Base-by-base conservation (phyloP, 2,329 filamentous ascomycete species). In the Ilyonectria sp. region DNA sequence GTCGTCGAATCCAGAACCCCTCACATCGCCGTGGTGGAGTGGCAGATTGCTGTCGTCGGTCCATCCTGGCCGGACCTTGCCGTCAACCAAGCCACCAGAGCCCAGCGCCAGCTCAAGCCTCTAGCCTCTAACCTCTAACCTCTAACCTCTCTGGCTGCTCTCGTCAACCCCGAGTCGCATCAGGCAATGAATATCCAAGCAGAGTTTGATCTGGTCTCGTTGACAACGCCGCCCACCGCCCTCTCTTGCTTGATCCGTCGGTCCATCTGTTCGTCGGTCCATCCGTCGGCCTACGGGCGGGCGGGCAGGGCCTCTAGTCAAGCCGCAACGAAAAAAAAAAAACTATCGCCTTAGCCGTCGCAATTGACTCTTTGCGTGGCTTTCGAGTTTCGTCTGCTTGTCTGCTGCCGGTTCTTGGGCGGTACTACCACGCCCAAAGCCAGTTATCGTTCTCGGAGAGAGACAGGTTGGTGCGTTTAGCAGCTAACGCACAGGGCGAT, bases 21-120 rank as follows among this genome's bases (percentile, higher is more conserved):
- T 54, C 31, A 40, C 19, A 50, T 21, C n/a, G 8, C 19, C 47
- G 33, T 49, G 44, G 55, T 59, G 55, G 37, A 54, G 55, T 53
- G 49, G 55, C 47, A 59, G 49, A 33, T 52, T 49, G 49, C 37
- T 43, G 50, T 37, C 31, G 59, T 75, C 70, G 73, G 71, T 67
- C 70, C 59, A 73, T 69, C 68, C 49, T 68, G 63, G 52, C 67
- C 71, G 70, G 73, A 74, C 63, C 69, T 74, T 73, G 62, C 73
- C 73, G 72, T 65, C 57, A 17, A 56, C 54, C 57, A 69, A 75
- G 73, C 72, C 69, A 75, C 69, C 44, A 52, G 65, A 60, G 63
- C 17, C 50, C 57, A 49, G 58, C 58, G 65, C 63, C 69, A 67
- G 44, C 60, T 23, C 21, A 29, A 37, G 44, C n/a, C 29, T 31